Evolutionary conservation across 192 early-diverging fungal species (phyloP).

Genomic region (Coemansia sp.): DNA sequence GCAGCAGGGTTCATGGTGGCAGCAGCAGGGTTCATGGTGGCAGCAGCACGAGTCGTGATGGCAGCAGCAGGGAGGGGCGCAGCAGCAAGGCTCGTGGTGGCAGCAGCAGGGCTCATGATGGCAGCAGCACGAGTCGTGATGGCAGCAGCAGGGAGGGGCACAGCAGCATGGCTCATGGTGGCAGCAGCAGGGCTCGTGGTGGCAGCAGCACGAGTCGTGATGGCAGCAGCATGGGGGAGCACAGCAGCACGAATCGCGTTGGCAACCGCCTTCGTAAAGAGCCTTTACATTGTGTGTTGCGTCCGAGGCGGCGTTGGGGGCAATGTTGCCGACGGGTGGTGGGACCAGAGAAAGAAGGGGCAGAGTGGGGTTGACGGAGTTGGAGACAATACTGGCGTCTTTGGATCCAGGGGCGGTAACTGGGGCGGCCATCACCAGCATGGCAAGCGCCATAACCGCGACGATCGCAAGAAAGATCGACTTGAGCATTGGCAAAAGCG

Average conservation of each 20-base stretch:
- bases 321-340: conserved; percentile 1
- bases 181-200: conserved; percentile 3
- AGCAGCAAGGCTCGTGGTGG: conserved; percentile 3
- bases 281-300: conserved; percentile 15
- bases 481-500: conserved; percentile 28
- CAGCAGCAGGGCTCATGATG: not conserved
- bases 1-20: conserved; percentile 16
- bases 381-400: not conserved
- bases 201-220: conserved; percentile 15
- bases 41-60: conserved; percentile 17
- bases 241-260: conserved; percentile 16
- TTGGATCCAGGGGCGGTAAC: conserved; percentile 5
- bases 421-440: conserved; percentile 49
- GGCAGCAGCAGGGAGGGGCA: conserved; percentile 5
- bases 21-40: conserved; percentile 14
- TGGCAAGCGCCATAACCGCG: conserved; percentile 39
- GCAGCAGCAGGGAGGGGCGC: conserved; percentile 1
- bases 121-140: conserved; percentile 2
- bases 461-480: conserved; percentile 36
- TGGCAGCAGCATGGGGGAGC: conserved; percentile 1
- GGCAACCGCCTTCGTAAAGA: conserved; percentile 24
- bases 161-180: conserved; percentile 7
- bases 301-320: not conserved
- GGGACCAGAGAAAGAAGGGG: conserved; percentile 2
- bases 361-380: not conserved